Evolutionary conservation across 2,329 filamentous ascomycete species (phyloP).

Genomic region (Bretziella fagacearum): DNA sequence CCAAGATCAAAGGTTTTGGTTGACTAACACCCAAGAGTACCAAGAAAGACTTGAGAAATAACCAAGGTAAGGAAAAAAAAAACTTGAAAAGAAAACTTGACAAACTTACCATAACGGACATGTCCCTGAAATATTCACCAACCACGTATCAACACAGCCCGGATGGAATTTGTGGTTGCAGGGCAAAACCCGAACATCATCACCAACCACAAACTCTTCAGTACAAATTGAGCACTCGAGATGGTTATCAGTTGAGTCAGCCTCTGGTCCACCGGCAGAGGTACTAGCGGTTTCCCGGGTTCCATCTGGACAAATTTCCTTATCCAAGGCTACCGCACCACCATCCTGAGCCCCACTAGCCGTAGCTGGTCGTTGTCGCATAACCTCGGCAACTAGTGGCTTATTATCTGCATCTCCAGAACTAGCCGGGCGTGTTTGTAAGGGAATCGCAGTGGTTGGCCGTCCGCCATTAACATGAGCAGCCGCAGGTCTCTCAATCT

Average conservation of each 20-base stretch:
- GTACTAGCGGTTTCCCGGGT: background rate
- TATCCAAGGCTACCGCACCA: background rate
- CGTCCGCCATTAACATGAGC: background rate
- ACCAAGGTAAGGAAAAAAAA: background rate
- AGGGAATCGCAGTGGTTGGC: background rate
- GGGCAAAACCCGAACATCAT: constrained; percentile 50
- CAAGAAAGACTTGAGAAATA: constrained; percentile 9
- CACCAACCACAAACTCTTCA: constrained; percentile 48
- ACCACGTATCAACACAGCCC: constrained; percentile 51
- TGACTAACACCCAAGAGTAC: constrained; percentile 1
- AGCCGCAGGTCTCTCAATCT: constrained; percentile 1
- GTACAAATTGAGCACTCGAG: constrained; percentile 52
- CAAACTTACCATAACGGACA: constrained; percentile 48
- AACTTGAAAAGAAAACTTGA: background rate
- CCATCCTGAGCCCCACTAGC: background rate
- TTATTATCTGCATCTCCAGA: background rate
- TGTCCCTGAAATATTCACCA: constrained; percentile 52
- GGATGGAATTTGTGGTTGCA: constrained; percentile 54
- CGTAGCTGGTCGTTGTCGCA: constrained; percentile 1
- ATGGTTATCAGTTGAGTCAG: constrained; percentile 22
- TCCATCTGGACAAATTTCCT: background rate
- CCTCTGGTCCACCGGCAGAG: background rate
- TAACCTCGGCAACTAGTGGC: background rate
- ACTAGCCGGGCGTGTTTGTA: background rate
- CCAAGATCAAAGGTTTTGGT: too few species aligned